A percentile compares a stretch with the other conserved stretches of the same genome.
phyloP scores from a whole-genome alignment of 1,139 yeast species.

The Saccharomyces hybrid region DNA sequence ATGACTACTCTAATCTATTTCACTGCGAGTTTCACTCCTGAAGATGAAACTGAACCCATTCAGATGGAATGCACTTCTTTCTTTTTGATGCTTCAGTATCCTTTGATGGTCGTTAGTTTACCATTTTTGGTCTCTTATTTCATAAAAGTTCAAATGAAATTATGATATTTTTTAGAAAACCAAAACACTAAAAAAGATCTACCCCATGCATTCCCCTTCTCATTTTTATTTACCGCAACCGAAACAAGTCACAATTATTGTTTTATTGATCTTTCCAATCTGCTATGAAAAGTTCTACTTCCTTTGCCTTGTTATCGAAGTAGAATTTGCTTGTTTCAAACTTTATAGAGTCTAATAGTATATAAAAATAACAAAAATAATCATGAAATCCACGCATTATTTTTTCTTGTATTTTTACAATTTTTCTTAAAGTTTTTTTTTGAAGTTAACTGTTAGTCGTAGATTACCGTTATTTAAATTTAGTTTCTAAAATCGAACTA shows the following conservation, averaged over 20 bases:
- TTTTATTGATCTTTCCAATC: neutral
- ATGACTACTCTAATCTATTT: constrained; percentile 67
- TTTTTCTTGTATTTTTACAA: neutral
- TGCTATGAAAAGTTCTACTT: neutral
- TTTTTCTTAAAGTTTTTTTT: neutral
- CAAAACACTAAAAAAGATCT: neutral
- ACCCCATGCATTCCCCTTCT: neutral
- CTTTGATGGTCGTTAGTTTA: constrained; percentile 48
- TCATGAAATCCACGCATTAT: neutral
- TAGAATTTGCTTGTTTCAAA: neutral
- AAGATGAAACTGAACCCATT: constrained; percentile 46
- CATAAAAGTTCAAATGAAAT: constrained; percentile 33
- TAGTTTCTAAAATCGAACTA: neutral
- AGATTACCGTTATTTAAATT: neutral
- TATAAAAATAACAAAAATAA: neutral
- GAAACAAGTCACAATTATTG: neutral
- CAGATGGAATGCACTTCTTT: constrained; percentile 73
- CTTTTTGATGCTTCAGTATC: constrained; percentile 54
- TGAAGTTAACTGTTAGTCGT: neutral
- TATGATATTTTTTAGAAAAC: constrained; percentile 2
- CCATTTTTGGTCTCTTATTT: constrained; percentile 62
- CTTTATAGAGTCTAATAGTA: neutral
- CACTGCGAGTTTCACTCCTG: constrained; percentile 69
- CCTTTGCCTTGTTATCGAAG: neutral
- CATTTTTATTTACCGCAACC: neutral